Evolutionary conservation across 148 eudicot species (phyloP), one percentile per base, ranked within the genome.

Genomic region (Polygonum aviculare): DNA sequence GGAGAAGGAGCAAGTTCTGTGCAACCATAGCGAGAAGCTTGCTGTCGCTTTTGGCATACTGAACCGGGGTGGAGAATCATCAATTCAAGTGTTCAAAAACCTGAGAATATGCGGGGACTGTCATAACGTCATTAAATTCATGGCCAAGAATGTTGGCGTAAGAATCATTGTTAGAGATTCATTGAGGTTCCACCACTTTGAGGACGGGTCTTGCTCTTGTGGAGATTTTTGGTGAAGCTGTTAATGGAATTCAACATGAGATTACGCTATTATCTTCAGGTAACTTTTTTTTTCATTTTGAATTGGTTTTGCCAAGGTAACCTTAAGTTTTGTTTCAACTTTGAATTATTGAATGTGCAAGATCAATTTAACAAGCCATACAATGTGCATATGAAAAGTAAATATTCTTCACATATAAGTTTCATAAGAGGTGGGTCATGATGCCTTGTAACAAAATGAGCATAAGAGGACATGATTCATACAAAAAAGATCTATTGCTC

Each of bases 101-200:
- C 78, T 88, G 79, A 85, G 97, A 78, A 92, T 92, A 73, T 90
- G 97, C 76, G 97, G 94, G 12, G 97, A 92, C 50, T 90, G 97
- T 82, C 97, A 92, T 77, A 88, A 79, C 76, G 85, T 89, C 79
- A 92, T 92, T 40, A 92, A 92, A 76, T 88, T 77, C 59, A 84
- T 90, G 69, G 88, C 93, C 35, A 87, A 88, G 80, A 84, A 77
- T 78, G 85, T 86, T 12, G 87, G 91, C 18, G 72, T 82, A 72
- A 81, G 84, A 78, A 90, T 92, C 45, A 81, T 90, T 73, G 93
- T 92, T 33, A 85, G 97, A 81, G 97, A 92, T 83, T 86, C 93
- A 45, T 82, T 90, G 63, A 87, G 97, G 82, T 92, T 92, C 84
- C 97, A 92, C 81, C 97, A 92, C 82, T 92, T 92, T 73, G 83